Evolutionary conservation across 2,329 filamentous ascomycete species (phyloP), one percentile per base, ranked within the genome.

Genomic region (Fusarium ramigenum): DNA sequence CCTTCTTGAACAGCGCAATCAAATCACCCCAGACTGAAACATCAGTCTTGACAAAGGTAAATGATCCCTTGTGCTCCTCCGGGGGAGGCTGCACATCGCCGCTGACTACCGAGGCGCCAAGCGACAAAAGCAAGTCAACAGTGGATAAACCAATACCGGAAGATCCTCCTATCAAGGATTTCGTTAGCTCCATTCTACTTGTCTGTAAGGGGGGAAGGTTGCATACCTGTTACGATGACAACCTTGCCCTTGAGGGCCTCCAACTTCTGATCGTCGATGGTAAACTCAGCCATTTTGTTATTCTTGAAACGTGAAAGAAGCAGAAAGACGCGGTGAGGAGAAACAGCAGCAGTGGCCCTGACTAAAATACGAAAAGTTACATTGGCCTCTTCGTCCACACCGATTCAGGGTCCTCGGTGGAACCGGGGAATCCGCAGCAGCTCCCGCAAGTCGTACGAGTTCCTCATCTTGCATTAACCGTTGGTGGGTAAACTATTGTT

Each of bases 91-190:
- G 85, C 46, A 90, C 67, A 74, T 92, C 90, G 40, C 83, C 86
- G 32, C 84, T 85, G 66, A 90, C 83, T 23, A 91, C 88, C 21
- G 82, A 84, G 34, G 88, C 89, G 25, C 88, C 89, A 2, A 86
- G 78, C 2, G 84, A 80, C 12, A 91, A 81, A 19, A 90, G 84
- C 5, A 87, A 80, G 14, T 85, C 78, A 12, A 85, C 83, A 2
- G 89, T 90, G 60, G 87, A 87, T 19, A 90, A 84, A 37, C 89
- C 89, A 60, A 91, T 91, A 21, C 90, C 90, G 5, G 88, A 89
- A 1, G 87, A 88, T 63, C 87, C 87, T 54, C 89, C 88, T 78
- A 34, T n/a, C 40, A 21, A 7, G 43, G 49, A 60, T 4, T 4
- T 34, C 4, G 6, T 62, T 25, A 62, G 60, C 36, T 21, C n/a